Percentiles rank a stretch among this genome's conserved stretches.
phyloP scores from a whole-genome alignment of 208 protist genomes.

The Acanthamoeba healyi region DNA sequence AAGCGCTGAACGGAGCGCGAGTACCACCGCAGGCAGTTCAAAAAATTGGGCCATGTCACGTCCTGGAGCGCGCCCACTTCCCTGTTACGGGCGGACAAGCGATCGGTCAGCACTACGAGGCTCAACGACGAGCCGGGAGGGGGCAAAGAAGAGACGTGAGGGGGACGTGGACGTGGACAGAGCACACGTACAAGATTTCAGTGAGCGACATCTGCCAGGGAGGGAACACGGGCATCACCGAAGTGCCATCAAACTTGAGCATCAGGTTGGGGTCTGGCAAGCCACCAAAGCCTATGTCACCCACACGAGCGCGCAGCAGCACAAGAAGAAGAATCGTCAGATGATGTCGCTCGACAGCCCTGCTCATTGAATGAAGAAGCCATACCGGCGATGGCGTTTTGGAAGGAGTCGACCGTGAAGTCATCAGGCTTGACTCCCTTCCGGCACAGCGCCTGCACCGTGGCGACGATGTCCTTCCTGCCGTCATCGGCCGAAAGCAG shows the following conservation, averaged over 20 bases:
- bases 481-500: constrained; percentile 16
- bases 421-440: constrained; percentile 11
- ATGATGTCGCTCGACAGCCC: not conserved
- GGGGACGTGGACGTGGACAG: not conserved
- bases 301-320: not conserved
- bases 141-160: not conserved
- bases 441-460: constrained; percentile 5
- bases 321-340: not conserved
- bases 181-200: not conserved
- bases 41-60: constrained; percentile 43
- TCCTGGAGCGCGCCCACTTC: constrained; percentile 25
- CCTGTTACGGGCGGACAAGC: not conserved
- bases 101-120: not conserved
- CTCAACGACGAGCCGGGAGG: not conserved
- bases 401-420: constrained; percentile 4
- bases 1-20: not conserved
- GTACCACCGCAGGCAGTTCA: constrained; percentile 8
- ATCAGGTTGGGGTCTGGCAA: constrained; percentile 41
- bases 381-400: constrained; percentile 21
- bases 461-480: not conserved
- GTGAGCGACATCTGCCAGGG: not conserved
- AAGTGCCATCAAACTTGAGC: constrained; percentile 37
- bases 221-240: constrained; percentile 5
- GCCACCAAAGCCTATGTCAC: not conserved
- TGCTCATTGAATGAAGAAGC: not conserved